A percentile compares a stretch with the other conserved stretches of the same genome.
Conservation (phyloP, 441 rosid genomes). For the Biscutella laevigata region DNA sequence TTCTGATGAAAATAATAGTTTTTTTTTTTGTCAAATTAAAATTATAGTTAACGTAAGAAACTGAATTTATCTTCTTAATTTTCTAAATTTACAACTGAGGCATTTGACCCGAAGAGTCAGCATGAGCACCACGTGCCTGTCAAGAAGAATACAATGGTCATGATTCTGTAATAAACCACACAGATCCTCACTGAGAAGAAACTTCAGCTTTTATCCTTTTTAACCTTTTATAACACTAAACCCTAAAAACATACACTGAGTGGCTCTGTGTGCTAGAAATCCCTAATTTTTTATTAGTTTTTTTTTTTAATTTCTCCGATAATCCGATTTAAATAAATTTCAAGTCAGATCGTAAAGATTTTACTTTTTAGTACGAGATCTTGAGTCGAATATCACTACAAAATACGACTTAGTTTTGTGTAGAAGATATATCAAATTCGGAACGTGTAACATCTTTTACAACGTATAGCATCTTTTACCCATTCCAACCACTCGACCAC, state of each 20-base stretch:
- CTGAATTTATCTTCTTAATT: too few relatives aligned
- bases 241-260: constrained; percentile 37
- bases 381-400: too few relatives aligned
- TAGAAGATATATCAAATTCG: too few relatives aligned
- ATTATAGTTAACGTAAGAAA: neutral
- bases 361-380: too few relatives aligned
- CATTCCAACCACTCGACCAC: too few relatives aligned
- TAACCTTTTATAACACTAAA: constrained; percentile 30
- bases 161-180: constrained; percentile 55
- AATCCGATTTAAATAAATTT: too few relatives aligned
- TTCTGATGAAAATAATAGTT: neutral
- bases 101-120: constrained; percentile 25
- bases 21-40: neutral
- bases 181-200: constrained; percentile 29
- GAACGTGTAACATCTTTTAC: too few relatives aligned
- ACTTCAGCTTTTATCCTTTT: constrained; percentile 48
- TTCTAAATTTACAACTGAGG: neutral
- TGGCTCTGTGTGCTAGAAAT: constrained; percentile 23
- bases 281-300: neutral
- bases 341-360: too few relatives aligned
- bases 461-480: too few relatives aligned
- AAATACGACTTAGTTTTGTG: too few relatives aligned
- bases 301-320: too few relatives aligned
- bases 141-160: constrained; percentile 18
- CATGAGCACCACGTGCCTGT: constrained; percentile 38